Percentiles rank a stretch among this genome's conserved stretches.
phyloP scores from a whole-genome alignment of 345 rosid species.

The Sisymbrium irio region DNA sequence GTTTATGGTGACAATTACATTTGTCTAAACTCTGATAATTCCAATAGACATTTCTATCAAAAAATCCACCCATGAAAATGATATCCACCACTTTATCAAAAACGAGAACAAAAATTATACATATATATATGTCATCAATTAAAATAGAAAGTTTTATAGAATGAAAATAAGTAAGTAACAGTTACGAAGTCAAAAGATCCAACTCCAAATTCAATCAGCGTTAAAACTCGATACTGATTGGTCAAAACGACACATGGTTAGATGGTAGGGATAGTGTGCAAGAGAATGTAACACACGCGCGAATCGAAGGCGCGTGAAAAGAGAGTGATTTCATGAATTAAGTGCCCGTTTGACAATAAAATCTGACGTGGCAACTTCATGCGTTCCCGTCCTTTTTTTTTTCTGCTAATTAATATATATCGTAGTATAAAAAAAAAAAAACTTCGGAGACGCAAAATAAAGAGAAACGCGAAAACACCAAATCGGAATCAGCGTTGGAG shows the following conservation, averaged over 20 bases:
- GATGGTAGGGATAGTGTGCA: not conserved
- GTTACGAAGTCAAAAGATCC: not conserved
- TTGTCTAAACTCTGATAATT: no score
- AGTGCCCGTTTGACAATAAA: conserved; percentile 1
- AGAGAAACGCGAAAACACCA: not conserved
- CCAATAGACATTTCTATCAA: no score
- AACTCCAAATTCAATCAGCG: not conserved
- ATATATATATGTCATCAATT: not conserved
- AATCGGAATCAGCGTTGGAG: conserved; percentile 12
- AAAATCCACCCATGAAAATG: no score
- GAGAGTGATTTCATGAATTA: not conserved
- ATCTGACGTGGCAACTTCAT: conserved; percentile 26
- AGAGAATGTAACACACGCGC: not conserved
- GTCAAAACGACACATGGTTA: not conserved
- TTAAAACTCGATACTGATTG: not conserved
- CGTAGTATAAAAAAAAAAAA: not conserved
- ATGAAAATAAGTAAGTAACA: no score
- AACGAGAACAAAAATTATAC: no score
- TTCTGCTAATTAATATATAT: not conserved
- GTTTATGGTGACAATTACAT: no score
- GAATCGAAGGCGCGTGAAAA: not conserved
- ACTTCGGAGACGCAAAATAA: not conserved
- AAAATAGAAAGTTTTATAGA: not conserved
- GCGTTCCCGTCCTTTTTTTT: not conserved
- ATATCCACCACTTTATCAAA: no score